Percentiles rank a stretch among this genome's conserved stretches.
Evolutionary conservation across 495 filamentous ascomycete species (phyloP).

Genomic region (Parmelia sp.): DNA sequence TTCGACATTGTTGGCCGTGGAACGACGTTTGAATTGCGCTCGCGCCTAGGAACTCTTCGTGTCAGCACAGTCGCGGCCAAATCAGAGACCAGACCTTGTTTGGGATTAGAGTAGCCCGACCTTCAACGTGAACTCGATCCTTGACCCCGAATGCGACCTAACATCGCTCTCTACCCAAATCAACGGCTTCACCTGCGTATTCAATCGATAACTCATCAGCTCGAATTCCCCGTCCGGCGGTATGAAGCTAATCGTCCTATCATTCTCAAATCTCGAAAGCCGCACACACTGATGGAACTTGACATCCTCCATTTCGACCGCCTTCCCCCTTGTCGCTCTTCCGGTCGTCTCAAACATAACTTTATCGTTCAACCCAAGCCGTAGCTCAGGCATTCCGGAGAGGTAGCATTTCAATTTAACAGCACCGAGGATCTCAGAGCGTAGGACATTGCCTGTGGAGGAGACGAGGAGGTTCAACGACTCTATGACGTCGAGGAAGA

Average conservation of each 20-base stretch:
- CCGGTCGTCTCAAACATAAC: conserved; percentile 99
- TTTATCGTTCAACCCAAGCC: conserved; percentile 95
- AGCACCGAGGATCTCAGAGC: conserved; percentile 94
- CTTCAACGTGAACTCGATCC: conserved; percentile 99
- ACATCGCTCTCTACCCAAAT: conserved; percentile 99
- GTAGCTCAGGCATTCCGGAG: conserved; percentile 95
- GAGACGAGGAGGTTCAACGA: conserved; percentile 94
- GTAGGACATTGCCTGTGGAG: conserved; percentile 88
- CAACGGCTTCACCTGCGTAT: conserved; percentile 96
- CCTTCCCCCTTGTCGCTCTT: conserved; percentile 87
- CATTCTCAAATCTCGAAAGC: conserved; percentile 93
- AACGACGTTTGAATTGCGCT: conserved; percentile 96
- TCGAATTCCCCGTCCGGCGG: conserved; percentile 98
- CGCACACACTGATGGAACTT: conserved; percentile 99
- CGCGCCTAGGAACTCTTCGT: conserved; percentile 52
- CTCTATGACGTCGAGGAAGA: conserved; percentile 97
- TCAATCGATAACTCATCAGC: conserved; percentile 97
- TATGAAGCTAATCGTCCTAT: conserved; percentile 98
- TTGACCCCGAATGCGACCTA: conserved; percentile 84
- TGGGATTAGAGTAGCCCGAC: conserved; percentile 31
- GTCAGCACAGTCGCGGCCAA: conserved; percentile 9
- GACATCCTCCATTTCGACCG: conserved; percentile 99
- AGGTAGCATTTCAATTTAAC: conserved; percentile 99
- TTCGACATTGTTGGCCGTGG: conserved; percentile 97
- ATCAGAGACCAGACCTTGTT: conserved; percentile 1